Evolutionary conservation across 345 rosid genomes (phyloP).

Genomic region (Litchi chinensis): DNA sequence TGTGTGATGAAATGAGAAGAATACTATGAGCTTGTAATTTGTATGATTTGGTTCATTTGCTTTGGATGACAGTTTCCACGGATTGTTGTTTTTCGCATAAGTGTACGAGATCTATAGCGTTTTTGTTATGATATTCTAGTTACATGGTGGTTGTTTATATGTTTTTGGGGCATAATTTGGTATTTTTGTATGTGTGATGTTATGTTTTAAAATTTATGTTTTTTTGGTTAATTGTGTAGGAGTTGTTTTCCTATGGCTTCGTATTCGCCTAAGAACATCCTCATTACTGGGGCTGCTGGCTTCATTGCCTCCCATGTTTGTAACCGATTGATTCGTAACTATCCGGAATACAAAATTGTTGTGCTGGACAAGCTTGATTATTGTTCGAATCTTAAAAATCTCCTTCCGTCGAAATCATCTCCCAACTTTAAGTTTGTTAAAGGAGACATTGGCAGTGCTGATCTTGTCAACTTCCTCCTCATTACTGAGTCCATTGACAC

Average conservation of each 20-base stretch:
- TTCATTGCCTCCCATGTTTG: conserved; percentile 76
- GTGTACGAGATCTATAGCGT: not conserved
- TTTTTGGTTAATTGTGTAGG: conserved; percentile 11
- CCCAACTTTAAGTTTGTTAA: conserved; percentile 64
- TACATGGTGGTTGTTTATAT: not conserved
- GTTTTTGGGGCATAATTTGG: not conserved
- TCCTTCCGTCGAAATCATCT: conserved; percentile 46
- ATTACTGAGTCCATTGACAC: conserved; percentile 70
- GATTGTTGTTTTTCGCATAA: not conserved
- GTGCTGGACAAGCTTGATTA: conserved; percentile 79
- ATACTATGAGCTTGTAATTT: not conserved
- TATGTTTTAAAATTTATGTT: not conserved
- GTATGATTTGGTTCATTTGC: not conserved
- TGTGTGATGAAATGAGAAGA: not conserved
- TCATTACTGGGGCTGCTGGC: conserved; percentile 74
- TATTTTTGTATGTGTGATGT: not conserved
- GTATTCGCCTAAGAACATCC: conserved; percentile 62
- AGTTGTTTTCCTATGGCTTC: conserved; percentile 32
- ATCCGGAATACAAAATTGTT: conserved; percentile 59
- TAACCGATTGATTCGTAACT: conserved; percentile 61
- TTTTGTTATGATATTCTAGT: not conserved
- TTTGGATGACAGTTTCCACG: not conserved
- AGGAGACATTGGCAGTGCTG: conserved; percentile 74
- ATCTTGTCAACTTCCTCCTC: conserved; percentile 68
- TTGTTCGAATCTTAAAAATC: conserved; percentile 64